Percentiles rank a stretch among this genome's conserved stretches.
Conservation (phyloP, 352 stramenopile species). For the Pythium monospermum region DNA sequence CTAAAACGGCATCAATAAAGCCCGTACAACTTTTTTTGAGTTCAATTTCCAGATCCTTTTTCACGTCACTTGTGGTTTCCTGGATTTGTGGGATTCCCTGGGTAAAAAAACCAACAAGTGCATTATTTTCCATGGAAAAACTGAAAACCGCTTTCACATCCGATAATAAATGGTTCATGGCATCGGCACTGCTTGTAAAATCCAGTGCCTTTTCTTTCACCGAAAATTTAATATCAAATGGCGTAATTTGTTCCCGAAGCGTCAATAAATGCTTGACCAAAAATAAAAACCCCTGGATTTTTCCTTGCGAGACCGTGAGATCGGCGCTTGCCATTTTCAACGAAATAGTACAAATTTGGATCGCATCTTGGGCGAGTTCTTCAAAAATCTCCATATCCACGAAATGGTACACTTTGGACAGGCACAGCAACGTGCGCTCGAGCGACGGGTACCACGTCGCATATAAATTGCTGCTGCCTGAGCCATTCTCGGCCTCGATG, state of each 20-base stretch:
- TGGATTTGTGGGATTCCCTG: slow-evolving; percentile 76
- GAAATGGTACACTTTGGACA: slow-evolving; percentile 85
- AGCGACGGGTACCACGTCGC: slow-evolving; percentile 81
- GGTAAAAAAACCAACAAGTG: slow-evolving; percentile 55
- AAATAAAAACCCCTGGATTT: slow-evolving; percentile 66
- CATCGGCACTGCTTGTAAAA: slow-evolving; percentile 70
- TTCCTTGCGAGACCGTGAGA: slow-evolving; percentile 41
- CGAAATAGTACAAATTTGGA: slow-evolving; percentile 71
- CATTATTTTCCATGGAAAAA: slow-evolving; percentile 52
- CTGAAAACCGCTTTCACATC: slow-evolving; percentile 64
- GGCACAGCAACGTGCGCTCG: slow-evolving; percentile 75
- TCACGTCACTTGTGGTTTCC: slow-evolving; percentile 70
- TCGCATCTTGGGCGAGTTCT: slow-evolving; percentile 77
- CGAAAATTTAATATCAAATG: slow-evolving; percentile 80
- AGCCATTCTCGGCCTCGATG: slow-evolving; percentile 24
- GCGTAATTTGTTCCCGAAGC: slow-evolving; percentile 78
- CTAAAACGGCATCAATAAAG: slow-evolving; percentile 73
- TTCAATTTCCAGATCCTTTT: slow-evolving; percentile 73
- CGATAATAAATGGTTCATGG: slow-evolving; percentile 62
- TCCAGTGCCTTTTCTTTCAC: slow-evolving; percentile 67
- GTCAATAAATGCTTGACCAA: slow-evolving; percentile 81
- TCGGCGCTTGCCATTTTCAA: slow-evolving; percentile 74
- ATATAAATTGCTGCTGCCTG: slow-evolving; percentile 44
- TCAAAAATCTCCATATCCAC: slow-evolving; percentile 86
- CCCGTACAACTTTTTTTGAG: slow-evolving; percentile 75